Evolutionary conservation across 2,329 filamentous ascomycete genomes (phyloP), one percentile per base, ranked within the genome.

Genomic region (Plectosphaerella cucumerina): DNA sequence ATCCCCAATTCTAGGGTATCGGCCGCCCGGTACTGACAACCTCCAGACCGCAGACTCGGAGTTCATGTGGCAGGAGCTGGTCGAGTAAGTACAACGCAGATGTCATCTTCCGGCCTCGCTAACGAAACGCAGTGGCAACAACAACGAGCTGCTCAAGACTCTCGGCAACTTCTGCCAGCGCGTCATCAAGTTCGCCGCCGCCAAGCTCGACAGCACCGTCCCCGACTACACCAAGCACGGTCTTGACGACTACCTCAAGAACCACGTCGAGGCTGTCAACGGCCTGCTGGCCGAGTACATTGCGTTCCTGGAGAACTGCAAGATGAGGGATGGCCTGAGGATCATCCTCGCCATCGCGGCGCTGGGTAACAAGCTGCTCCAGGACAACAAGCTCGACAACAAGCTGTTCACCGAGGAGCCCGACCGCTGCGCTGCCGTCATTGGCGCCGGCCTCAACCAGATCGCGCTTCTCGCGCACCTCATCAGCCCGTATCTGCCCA

Each of bases 11-110:
- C 2, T 3, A 39, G 8, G 4, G 8, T 31, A 11, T 8, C 26
- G 8, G 8, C 12, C 26, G 12, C 12, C 26, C 3, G 11, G 5
- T 22, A 10, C 17, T 22, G 34, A 26, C 11, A 2, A 44, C 26
- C 18, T 2, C 33, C 31, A 46, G 69, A 87, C 85, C 11, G 82
- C 87, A 48, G 92, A 97, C 65, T 87, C 90, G 0, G 89, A 96
- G 64, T 96, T 96, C 67, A 87, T 93, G 66, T 96, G 91, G 91
- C 82, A 77, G 52, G 80, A 86, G 44, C 95, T 96, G 70, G 87
- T 94, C 55, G 80, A 84, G 35, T 39, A n/a, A 39, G 35, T 39
- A 5, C 14, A n/a, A n/a, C n/a, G n/a, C n/a, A n/a, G n/a, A n/a
- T n/a, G n/a, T n/a, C n/a, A 9, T n/a, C 35, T 39, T 39, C 12